Conservation (phyloP, 192 early-diverging fungal genomes). For the Coemansia sp. region DNA sequence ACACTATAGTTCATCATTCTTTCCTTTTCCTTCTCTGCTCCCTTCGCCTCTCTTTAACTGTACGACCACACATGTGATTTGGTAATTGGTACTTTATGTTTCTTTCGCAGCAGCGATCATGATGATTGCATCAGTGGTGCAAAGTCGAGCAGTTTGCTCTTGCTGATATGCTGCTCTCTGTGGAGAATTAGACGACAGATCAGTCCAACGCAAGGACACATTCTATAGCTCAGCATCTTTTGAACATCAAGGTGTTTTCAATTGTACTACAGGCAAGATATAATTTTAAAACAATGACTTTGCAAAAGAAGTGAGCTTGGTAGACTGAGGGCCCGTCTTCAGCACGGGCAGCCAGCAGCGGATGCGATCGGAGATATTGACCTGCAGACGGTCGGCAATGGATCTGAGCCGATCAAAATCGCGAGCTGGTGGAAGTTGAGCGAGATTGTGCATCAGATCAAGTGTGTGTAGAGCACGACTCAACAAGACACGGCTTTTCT, state of each 20-base stretch:
- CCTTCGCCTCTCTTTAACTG: neutral
- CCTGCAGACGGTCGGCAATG: constrained; percentile 4
- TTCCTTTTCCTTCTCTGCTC: neutral
- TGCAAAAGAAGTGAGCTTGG: constrained; percentile 28
- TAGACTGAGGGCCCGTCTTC: constrained; percentile 4
- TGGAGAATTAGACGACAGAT: neutral
- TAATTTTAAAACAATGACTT: constrained; percentile 26
- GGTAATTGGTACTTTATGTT: constrained; percentile 12
- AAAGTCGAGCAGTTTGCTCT: neutral
- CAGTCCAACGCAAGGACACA: neutral
- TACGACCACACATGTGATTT: constrained; percentile 7
- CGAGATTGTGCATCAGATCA: constrained; percentile 24
- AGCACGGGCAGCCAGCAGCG: constrained; percentile 14
- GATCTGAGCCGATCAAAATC: constrained; percentile 18
- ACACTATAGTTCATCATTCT: constrained; percentile 6
- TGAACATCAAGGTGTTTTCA: neutral
- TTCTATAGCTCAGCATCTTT: neutral
- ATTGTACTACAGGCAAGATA: neutral
- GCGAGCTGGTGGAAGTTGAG: constrained; percentile 8
- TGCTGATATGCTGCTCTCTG: neutral
- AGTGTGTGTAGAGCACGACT: constrained; percentile 11
- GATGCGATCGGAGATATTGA: constrained; percentile 15
- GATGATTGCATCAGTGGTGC: neutral
- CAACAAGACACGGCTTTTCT: neutral
- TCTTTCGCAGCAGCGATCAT: neutral